Evolutionary conservation across 2,329 filamentous ascomycete species (phyloP), one percentile per base, ranked within the genome.

Genomic region (Septoria linicola): DNA sequence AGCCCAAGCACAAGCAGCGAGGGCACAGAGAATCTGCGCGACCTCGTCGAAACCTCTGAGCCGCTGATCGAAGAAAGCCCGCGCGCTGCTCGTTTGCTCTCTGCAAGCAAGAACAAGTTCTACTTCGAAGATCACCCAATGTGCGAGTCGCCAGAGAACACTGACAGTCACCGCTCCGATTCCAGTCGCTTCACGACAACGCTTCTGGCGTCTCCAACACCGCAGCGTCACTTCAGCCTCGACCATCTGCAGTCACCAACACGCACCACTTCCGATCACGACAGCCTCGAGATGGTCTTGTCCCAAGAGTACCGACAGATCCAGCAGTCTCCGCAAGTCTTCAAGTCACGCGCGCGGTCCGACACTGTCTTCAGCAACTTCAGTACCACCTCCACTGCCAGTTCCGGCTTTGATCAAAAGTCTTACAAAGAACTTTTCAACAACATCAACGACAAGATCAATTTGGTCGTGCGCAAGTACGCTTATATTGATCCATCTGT

Each of bases 361-460:
- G 30, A 41, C n/a, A 31, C 27, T 25, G 17, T 27, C 17, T 41
- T 34, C 36, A 34, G 45, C 25, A 16, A 10, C 2, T 20, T 27
- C 25, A 41, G 46, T 35, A 41, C 21, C 13, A 11, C 21, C 6
- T 41, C 45, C 11, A 41, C 11, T 11, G 25, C n/a, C 46, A 47
- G 35, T 34, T 42, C 39, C 2, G 27, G 31, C 30, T 41, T 37
- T 20, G 37, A 42, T 10, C 46, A 42, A 11, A 49, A 49, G 31
- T 35, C 46, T 8, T 49, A 49, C 37, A 36, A 42, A 21, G 46
- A 49, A 20, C 46, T 49, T 7, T 41, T 49, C 19, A 49, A 37
- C 39, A 42, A 49, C 20, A 36, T 42, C 3, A 51, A 43, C 6
- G 41, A 41, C 49, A 45, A 40, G 13, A 46, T 36, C 27, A 40